A percentile compares a stretch with the other conserved stretches of the same genome.
phyloP scores from a whole-genome alignment of 1,139 yeast species.

The Hanseniaspora uvarum region DNA sequence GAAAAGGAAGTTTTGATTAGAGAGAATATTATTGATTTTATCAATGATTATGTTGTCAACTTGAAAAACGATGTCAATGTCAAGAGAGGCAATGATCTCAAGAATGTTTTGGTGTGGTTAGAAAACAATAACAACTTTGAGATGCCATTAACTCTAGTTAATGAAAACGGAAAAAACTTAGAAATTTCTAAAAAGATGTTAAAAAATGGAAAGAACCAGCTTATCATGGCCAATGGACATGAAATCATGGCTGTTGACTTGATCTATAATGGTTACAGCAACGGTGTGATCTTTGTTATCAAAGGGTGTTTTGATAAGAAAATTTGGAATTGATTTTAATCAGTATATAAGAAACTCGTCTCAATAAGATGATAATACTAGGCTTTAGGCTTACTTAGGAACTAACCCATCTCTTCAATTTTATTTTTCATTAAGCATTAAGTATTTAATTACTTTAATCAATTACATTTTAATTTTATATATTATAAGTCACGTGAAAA shows the following conservation, averaged over 20 bases:
- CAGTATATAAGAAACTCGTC: neutral
- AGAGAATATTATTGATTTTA: conserved; percentile 13
- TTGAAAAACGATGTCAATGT: neutral
- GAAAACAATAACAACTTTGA: neutral
- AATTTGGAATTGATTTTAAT: neutral
- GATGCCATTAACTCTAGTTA: neutral
- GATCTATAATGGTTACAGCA: neutral
- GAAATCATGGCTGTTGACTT: conserved; percentile 1
- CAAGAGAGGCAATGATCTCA: neutral
- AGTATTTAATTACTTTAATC: neutral
- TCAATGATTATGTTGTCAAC: conserved; percentile 13
- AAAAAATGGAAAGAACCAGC: neutral
- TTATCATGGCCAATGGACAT: conserved; percentile 2
- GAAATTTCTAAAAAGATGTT: neutral
- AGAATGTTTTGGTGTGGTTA: neutral
- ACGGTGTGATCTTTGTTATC: conserved; percentile 4
- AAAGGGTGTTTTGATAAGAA: conserved; percentile 13
- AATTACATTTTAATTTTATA: neutral
- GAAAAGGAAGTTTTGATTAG: conserved; percentile 7
- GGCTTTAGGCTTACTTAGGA: neutral
- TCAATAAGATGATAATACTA: neutral
- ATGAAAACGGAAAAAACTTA: conserved; percentile 11
- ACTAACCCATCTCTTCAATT: neutral
- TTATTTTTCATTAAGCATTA: neutral
- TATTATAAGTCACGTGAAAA: neutral